Evolutionary conservation across 73 alveolate genomes (phyloP), one percentile per base, ranked within the genome.

Genomic region (Uronychia binucleata): DNA sequence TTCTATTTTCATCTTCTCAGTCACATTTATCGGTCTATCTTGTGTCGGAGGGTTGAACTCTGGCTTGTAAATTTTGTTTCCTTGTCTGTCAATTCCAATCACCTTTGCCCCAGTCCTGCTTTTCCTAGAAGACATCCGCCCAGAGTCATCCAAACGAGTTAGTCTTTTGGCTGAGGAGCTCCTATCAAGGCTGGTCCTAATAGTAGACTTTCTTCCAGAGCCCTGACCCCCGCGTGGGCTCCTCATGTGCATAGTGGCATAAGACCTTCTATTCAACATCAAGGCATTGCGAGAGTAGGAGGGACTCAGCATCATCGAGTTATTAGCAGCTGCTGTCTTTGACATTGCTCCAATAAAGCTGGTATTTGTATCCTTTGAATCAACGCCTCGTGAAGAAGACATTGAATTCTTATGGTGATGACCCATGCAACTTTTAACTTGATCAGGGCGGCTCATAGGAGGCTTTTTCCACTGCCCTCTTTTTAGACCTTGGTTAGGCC

Each of bases 1-100:
- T 59, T 88, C 88, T 31, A 31, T 78, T 30, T 83, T 86, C 67
- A 46, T 46, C 67, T 19, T 5, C 19, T 11, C 67, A 11, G 67
- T 11, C 19, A 46, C 67, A 11, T 46, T 19, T 19, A 46, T 46
- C 19, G 19, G 5, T 46, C 67, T 5, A 46, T 46, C 19, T 11
- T 46, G n/a, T 11, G 67, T 46, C n/a, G 19, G 5, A 11, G 67
- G 19, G 19, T 46, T 46, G 19, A 46, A 19, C n/a, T 46, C 67
- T 11, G 19, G n/a, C 19, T 46, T 46, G 67, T 46, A 46, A 46
- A 46, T 5, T 5, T 46, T 46, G n/a, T 46, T 19, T 19, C 67
- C 67, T 46, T 46, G 67, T 11, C 67, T 19, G 19, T 46, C 67
- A 11, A 11, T 46, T 46, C 67, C 67, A 19, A 46, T 46, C 19